Evolutionary conservation across 2,329 filamentous ascomycete genomes (phyloP).

Genomic region (Laburnicola sp.): DNA sequence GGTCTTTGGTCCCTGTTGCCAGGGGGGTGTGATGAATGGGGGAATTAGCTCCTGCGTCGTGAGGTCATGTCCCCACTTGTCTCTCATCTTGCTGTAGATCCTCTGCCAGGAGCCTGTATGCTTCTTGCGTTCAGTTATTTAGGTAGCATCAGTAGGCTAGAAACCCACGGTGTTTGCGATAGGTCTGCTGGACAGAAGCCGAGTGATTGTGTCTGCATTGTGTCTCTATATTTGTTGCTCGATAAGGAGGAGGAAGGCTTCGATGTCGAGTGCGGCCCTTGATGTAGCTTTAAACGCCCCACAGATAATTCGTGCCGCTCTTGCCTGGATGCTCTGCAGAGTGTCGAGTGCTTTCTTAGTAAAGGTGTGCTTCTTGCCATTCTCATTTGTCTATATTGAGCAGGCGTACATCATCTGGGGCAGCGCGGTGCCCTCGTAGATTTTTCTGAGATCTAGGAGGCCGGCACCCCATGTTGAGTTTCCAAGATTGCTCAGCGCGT

Average conservation of each 20-base stretch:
- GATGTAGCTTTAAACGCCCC: constrained; percentile 28
- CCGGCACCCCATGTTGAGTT: constrained; percentile 21
- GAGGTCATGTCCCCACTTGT: constrained; percentile 4
- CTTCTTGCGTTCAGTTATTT: constrained; percentile 9
- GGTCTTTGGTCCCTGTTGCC: constrained; percentile 12
- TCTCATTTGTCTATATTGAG: constrained; percentile 27
- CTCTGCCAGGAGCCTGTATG: constrained; percentile 14
- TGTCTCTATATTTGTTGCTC: no score
- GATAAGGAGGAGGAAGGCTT: no score
- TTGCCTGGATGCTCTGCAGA: constrained; percentile 22
- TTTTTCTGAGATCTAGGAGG: constrained; percentile 19
- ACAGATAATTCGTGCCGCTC: constrained; percentile 24
- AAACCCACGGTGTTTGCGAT: constrained; percentile 15
- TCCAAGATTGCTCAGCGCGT: constrained; percentile 8
- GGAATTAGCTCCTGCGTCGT: constrained; percentile 17
- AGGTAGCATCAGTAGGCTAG: constrained; percentile 5
- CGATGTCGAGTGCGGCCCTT: constrained; percentile 22
- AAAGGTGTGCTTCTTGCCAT: constrained; percentile 16
- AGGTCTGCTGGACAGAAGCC: constrained; percentile 12
- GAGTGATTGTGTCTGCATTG: constrained; percentile 17
- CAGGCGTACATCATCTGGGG: constrained; percentile 37
- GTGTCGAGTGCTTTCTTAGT: constrained; percentile 19
- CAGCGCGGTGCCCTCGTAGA: constrained; percentile 35
- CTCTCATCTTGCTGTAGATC: constrained; percentile 16
- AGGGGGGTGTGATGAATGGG: constrained; percentile 18